phyloP scores from a whole-genome alignment of 1,139 yeast species.

The Diutina neorugosa region DNA sequence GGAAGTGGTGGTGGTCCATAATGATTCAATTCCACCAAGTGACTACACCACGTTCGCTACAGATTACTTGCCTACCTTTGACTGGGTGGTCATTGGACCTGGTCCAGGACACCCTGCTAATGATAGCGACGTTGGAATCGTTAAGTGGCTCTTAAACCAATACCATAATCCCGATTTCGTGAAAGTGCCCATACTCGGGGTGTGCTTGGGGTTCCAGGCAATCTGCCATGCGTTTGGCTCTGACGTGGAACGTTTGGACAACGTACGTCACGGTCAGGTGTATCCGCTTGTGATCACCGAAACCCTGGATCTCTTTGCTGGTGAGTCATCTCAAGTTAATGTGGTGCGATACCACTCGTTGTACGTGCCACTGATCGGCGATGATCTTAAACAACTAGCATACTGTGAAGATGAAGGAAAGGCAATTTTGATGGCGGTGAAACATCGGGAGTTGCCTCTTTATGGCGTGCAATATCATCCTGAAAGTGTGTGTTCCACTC shows the following conservation, averaged over 20 bases:
- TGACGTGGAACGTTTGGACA: slow-evolving; percentile 35
- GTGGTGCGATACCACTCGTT: slow-evolving; percentile 89
- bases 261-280: slow-evolving; percentile 80
- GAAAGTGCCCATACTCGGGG: slow-evolving; percentile 53
- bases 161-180: slow-evolving; percentile 9
- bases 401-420: slow-evolving; percentile 20
- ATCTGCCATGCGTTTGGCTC: slow-evolving; percentile 61
- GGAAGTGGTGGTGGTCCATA: slow-evolving; percentile 58
- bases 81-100: slow-evolving; percentile 82
- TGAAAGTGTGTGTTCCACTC: slow-evolving; percentile 75
- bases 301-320: not conserved
- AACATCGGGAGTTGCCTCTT: slow-evolving; percentile 50
- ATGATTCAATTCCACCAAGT: slow-evolving; percentile 42
- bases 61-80: slow-evolving; percentile 36
- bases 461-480: slow-evolving; percentile 97
- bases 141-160: slow-evolving; percentile 37
- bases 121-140: slow-evolving; percentile 59
- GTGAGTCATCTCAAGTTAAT: slow-evolving; percentile 24
- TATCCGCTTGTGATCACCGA: slow-evolving; percentile 21
- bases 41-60: slow-evolving; percentile 25
- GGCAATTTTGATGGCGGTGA: slow-evolving; percentile 68
- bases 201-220: slow-evolving; percentile 88
- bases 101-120: slow-evolving; percentile 89
- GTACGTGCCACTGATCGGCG: slow-evolving; percentile 31
- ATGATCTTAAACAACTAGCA: slow-evolving; percentile 44